Evolutionary conservation across 2,329 filamentous ascomycete species (phyloP).

Genomic region (Colletotrichum sojae): DNA sequence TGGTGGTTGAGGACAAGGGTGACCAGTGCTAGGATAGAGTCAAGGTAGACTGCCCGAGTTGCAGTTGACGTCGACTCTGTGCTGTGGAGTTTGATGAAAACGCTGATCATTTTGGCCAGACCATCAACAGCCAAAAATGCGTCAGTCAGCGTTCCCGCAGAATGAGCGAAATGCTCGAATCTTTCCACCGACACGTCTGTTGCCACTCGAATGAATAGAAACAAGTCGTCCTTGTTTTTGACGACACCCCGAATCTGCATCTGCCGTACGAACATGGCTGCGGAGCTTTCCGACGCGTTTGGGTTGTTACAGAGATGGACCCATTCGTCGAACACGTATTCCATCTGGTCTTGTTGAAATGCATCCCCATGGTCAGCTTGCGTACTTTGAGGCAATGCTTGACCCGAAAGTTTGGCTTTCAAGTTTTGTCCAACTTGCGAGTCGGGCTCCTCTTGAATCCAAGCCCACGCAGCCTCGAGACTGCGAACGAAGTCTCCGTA

Average conservation of each 20-base stretch:
- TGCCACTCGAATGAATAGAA: slow-evolving; percentile 83
- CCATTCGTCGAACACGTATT: slow-evolving; percentile 98
- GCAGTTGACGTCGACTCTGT: slow-evolving; percentile 71
- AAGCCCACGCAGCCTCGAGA: slow-evolving; percentile 84
- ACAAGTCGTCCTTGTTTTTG: slow-evolving; percentile 80
- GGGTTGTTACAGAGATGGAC: slow-evolving; percentile 83
- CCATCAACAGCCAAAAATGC: slow-evolving; percentile 79
- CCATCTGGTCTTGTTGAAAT: slow-evolving; percentile 82
- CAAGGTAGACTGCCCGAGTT: slow-evolving; percentile 79
- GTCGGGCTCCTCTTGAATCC: slow-evolving; percentile 81
- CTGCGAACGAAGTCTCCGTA: slow-evolving; percentile 90
- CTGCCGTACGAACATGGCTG: slow-evolving; percentile 85
- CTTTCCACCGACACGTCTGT: slow-evolving; percentile 84
- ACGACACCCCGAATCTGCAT: slow-evolving; percentile 82
- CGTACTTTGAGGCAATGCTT: slow-evolving; percentile 63
- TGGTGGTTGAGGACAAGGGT: slow-evolving; percentile 89
- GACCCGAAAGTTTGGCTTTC: slow-evolving; percentile 71
- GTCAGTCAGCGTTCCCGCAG: slow-evolving; percentile 71
- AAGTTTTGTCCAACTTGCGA: slow-evolving; percentile 77
- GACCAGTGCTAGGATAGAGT: slow-evolving; percentile 83
- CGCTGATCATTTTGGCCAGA: slow-evolving; percentile 83
- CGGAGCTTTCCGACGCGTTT: slow-evolving; percentile 80
- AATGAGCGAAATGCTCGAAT: slow-evolving; percentile 80
- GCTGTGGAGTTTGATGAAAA: slow-evolving; percentile 80
- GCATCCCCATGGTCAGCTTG: slow-evolving; percentile 6